Conservation (phyloP, 2,329 filamentous ascomycete species). For the Colletotrichum sp. region DNA sequence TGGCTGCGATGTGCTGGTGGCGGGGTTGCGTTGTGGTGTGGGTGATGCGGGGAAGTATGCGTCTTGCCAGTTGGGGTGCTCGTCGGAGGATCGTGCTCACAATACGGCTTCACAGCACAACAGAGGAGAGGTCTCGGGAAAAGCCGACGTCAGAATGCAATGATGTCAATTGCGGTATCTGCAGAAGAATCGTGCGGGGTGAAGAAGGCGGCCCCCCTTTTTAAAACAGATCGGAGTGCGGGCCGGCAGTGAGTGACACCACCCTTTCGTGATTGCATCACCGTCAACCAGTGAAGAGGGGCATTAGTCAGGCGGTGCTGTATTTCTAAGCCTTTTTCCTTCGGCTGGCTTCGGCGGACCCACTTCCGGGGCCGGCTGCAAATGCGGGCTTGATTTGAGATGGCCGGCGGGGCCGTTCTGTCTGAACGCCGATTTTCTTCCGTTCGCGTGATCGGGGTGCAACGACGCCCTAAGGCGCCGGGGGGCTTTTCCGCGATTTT, state of each 20-base stretch:
- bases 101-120: not conserved
- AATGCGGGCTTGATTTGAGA: not conserved
- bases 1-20: constrained; percentile 33
- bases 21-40: not conserved
- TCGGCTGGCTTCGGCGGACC: not conserved
- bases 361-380: not conserved
- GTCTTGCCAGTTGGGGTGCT: not conserved
- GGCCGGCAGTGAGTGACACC: not conserved
- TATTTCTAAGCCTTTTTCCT: constrained; percentile 13
- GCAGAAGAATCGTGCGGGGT: not conserved
- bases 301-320: constrained; percentile 1
- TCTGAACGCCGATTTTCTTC: not conserved
- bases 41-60: not conserved
- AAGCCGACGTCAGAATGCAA: not conserved
- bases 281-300: not conserved
- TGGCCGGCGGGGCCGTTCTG: not conserved
- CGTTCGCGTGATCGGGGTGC: not conserved
- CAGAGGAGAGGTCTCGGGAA: not conserved
- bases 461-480: not conserved
- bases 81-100: not conserved
- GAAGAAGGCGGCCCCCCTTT: not conserved
- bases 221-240: not conserved
- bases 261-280: not conserved
- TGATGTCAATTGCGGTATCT: not conserved
- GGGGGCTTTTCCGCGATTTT: not conserved